phyloP scores from a whole-genome alignment of 805 yeast genomes.

The Candida michaelii region DNA sequence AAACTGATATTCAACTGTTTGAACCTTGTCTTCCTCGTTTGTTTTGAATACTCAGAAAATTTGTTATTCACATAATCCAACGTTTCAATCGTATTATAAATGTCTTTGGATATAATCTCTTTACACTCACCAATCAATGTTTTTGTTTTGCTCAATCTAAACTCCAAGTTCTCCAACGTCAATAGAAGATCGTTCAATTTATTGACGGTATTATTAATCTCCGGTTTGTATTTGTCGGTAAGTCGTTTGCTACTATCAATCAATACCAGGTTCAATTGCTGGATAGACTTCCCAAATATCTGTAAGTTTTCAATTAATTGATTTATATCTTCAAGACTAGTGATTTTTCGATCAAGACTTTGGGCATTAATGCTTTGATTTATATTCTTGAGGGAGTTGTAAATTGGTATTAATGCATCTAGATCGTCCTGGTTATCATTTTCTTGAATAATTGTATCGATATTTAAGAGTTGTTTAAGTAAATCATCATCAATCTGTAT shows the following conservation, averaged over 20 bases:
- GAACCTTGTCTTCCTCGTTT: constrained; percentile 26
- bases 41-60: constrained; percentile 27
- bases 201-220: constrained; percentile 26
- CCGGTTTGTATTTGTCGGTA: constrained; percentile 22
- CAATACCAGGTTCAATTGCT: constrained; percentile 21
- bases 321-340: constrained; percentile 16
- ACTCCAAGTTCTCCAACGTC: constrained; percentile 25
- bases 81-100: constrained; percentile 28
- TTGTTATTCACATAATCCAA: constrained; percentile 31
- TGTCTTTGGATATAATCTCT: constrained; percentile 22
- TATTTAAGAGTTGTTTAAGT: constrained; percentile 26
- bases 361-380: background rate
- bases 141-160: constrained; percentile 25
- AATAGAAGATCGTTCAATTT: constrained; percentile 28
- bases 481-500: constrained; percentile 19
- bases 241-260: constrained; percentile 18
- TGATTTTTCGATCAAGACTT: constrained; percentile 4
- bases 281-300: constrained; percentile 19
- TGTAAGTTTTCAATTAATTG: constrained; percentile 20
- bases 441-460: constrained; percentile 21
- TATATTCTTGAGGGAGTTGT: constrained; percentile 10
- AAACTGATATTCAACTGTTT: constrained; percentile 25
- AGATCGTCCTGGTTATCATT: background rate
- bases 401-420: constrained; percentile 7
- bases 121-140: constrained; percentile 25